phyloP scores from a whole-genome alignment of 192 early-diverging fungal species.

The Linderina pennispora region DNA sequence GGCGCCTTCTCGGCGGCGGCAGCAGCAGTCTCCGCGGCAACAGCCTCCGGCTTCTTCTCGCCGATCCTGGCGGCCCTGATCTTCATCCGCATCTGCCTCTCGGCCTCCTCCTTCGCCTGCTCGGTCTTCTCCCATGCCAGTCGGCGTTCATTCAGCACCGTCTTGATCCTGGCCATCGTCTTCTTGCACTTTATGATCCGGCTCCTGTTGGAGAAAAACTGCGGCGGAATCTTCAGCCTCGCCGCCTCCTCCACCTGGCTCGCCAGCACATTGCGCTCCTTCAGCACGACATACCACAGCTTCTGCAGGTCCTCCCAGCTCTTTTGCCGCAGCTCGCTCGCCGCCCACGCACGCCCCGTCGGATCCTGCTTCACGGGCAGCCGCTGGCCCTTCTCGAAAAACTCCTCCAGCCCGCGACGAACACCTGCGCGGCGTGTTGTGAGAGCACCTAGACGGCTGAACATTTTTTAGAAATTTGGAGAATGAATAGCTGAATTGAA shows the following conservation, averaged over 20 bases:
- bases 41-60: not conserved
- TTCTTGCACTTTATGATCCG: slow-evolving; percentile 74
- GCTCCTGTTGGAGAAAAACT: slow-evolving; percentile 55
- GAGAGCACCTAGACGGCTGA: too few species aligned
- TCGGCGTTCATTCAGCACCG: slow-evolving; percentile 69
- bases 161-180: slow-evolving; percentile 78
- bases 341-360: slow-evolving; percentile 81
- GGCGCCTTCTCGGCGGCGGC: too few species aligned
- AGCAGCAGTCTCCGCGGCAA: too few species aligned
- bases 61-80: too few species aligned
- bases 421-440: too few species aligned
- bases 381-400: slow-evolving; percentile 51
- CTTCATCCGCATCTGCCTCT: not conserved
- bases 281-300: slow-evolving; percentile 86
- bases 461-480: too few species aligned
- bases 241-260: slow-evolving; percentile 64
- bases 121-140: slow-evolving; percentile 56
- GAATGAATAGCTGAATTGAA: too few species aligned
- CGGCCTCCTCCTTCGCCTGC: not conserved
- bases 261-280: slow-evolving; percentile 78
- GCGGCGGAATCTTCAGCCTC: slow-evolving; percentile 49
- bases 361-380: slow-evolving; percentile 44
- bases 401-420: slow-evolving; percentile 56
- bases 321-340: slow-evolving; percentile 84
- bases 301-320: slow-evolving; percentile 96